These are phyloP conservation scores for Aspergillus hiratsukae DNA, from an alignment of 2,329 filamentous ascomycete species.

Conservation along the genomic window DNA sequence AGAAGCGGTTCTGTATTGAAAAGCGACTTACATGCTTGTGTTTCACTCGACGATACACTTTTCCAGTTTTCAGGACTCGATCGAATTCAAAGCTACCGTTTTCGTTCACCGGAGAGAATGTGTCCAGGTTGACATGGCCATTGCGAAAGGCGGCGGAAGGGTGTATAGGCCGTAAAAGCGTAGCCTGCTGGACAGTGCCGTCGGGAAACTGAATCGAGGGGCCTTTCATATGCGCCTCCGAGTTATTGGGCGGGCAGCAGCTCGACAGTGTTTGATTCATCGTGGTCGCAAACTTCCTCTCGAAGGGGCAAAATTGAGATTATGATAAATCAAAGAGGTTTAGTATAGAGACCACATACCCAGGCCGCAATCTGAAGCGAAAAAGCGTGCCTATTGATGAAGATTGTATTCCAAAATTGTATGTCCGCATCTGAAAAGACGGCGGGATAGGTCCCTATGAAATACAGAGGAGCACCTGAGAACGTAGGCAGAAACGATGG, in stretches of 20 bases:
- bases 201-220: constrained; percentile 26
- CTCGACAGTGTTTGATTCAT: constrained; percentile 23
- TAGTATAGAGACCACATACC: neutral
- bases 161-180: constrained; percentile 19
- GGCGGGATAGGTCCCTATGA: constrained; percentile 9
- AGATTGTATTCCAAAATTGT: neutral
- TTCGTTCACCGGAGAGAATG: constrained; percentile 82
- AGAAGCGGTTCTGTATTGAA: constrained; percentile 2
- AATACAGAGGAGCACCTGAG: constrained; percentile 9
- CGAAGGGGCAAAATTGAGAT: neutral
- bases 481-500: constrained; percentile 13
- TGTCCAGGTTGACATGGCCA: constrained; percentile 54
- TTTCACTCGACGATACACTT: constrained; percentile 80
- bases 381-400: neutral
- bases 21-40: constrained; percentile 72
- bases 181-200: constrained; percentile 17
- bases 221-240: constrained; percentile 21
- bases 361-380: neutral
- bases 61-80: constrained; percentile 83
- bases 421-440: constrained; percentile 8
- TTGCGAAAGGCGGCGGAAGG: constrained; percentile 27
- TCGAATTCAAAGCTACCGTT: constrained; percentile 97
- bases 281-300: constrained; percentile 1
- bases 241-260: constrained; percentile 16
- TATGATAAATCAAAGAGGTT: neutral